A percentile compares a stretch with the other conserved stretches of the same genome.
phyloP scores from a whole-genome alignment of 176 grass and related monocot genomes.

The Eremochloa ophiuroides region DNA sequence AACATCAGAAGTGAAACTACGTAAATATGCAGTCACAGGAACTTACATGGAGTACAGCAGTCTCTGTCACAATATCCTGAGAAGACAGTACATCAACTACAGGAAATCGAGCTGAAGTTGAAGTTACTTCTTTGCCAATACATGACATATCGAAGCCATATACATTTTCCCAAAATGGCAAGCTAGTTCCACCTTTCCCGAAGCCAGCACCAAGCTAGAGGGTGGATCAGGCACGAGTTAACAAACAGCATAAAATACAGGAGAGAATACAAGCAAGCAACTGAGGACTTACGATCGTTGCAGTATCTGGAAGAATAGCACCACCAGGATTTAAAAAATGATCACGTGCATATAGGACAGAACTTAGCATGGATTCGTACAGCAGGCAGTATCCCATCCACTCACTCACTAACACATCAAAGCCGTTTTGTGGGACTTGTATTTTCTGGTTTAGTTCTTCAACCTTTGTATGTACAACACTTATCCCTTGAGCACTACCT shows the following conservation, averaged over 20 bases:
- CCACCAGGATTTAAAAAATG: conserved; percentile 87
- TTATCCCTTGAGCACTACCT: conserved; percentile 37
- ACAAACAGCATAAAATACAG: neutral
- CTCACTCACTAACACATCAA: conserved; percentile 94
- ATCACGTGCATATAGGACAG: conserved; percentile 83
- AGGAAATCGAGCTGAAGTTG: conserved; percentile 55
- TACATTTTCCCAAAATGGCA: conserved; percentile 90
- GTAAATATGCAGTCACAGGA: conserved; percentile 4
- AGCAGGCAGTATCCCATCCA: conserved; percentile 97
- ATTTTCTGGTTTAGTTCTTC: conserved; percentile 77
- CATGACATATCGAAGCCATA: conserved; percentile 94
- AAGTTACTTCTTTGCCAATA: conserved; percentile 74
- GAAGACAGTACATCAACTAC: conserved; percentile 63
- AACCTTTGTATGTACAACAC: conserved; percentile 67
- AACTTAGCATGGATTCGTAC: conserved; percentile 95
- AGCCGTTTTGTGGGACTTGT: conserved; percentile 39
- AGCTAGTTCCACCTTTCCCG: conserved; percentile 77
- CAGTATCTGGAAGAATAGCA: conserved; percentile 80
- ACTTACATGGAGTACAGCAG: conserved; percentile 78
- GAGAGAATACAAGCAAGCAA: neutral
- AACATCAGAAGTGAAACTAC: neutral
- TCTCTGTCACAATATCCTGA: conserved; percentile 72
- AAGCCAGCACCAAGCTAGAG: conserved; percentile 84
- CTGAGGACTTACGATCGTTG: conserved; percentile 65
- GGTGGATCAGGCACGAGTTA: conserved; percentile 5